These are phyloP conservation scores for Gastrolobium villosum DNA, from an alignment of 306 rosid species.

Conservation along the genomic window DNA sequence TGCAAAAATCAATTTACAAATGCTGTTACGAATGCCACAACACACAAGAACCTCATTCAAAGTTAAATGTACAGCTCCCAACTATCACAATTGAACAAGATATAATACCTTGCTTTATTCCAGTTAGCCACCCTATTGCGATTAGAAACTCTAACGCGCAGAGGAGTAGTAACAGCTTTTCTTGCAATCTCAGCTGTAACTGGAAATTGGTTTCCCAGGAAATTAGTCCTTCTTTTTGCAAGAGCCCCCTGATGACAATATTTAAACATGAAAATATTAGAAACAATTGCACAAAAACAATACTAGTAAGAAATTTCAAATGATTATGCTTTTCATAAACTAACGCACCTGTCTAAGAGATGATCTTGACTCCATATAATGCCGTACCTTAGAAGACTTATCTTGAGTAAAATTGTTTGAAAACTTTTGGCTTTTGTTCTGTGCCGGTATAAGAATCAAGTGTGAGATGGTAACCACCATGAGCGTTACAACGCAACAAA, in stretches of 20 bases:
- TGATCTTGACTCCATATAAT: slow-evolving; percentile 77
- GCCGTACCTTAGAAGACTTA: slow-evolving; percentile 63
- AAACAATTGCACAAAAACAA: slow-evolving; percentile 2
- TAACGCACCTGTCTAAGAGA: slow-evolving; percentile 81
- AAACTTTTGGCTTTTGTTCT: slow-evolving; percentile 76
- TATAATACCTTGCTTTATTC: slow-evolving; percentile 85
- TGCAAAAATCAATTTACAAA: slow-evolving; percentile 20
- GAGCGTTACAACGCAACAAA: background rate
- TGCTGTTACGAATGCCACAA: background rate
- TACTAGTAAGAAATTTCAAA: background rate
- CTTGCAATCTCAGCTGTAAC: slow-evolving; percentile 71
- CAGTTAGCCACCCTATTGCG: slow-evolving; percentile 66
- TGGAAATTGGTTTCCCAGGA: slow-evolving; percentile 82
- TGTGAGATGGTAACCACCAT: background rate
- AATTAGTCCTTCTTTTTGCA: slow-evolving; percentile 86
- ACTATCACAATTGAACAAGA: slow-evolving; percentile 7
- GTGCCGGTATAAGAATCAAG: slow-evolving; percentile 18
- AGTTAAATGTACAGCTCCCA: background rate
- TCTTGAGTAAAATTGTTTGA: slow-evolving; percentile 66
- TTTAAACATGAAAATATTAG: background rate
- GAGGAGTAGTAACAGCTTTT: slow-evolving; percentile 80
- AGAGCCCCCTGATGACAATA: slow-evolving; percentile 69
- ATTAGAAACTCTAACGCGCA: slow-evolving; percentile 59
- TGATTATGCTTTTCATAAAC: background rate
- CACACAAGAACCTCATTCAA: slow-evolving; percentile 5